Base-by-base conservation (phyloP, 2,329 filamentous ascomycete species). In the Myriosclerotinia scirpicola region DNA sequence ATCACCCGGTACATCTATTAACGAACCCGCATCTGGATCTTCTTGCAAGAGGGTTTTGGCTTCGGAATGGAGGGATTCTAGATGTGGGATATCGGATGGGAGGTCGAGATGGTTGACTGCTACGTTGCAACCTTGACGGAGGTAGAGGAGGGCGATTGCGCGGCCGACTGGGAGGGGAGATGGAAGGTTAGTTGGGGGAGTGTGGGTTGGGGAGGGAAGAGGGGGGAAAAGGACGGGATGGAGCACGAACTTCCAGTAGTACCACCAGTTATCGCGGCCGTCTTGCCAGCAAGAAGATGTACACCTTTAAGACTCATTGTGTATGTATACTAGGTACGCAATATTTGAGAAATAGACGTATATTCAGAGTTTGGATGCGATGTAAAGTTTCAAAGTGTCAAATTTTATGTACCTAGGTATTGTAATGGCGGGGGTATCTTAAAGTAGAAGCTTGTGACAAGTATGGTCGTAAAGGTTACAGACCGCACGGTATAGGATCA, bases 61-160 rank as follows among this genome's bases (percentile, higher is more conserved):
- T 68, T 84, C 83, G 20, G 78, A 78, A 20, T 85, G 66, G 22
- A 89, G 81, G 5, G 84, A 83, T 58, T 80, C 76, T 48, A 87
- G 80, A 73, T 87, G 84, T 4, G 74, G 69, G 44, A 76, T 72
- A 77, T 88, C 86, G 55, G 78, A 78, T 4, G 78, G 76, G 8
- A 87, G 81, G 66, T 85, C 90, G 2, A 93, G 84, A 76, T 95
- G 90, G 80, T 95, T 96, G 69, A 96, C 86, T 38, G 90, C 87
- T 42, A 96, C 90, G 76, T 85, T 84, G 72, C 90, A 90, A 71
- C 92, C 92, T 73, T 96, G 91, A 5, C 84, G 82, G 63, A 94
- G 81, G 77, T 91, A 96, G 73, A 88, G 89, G 61, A 96, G 84
- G 53, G 90, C 88, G 70, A 96, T 96, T 72, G 92, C 93, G 71